These are phyloP conservation scores for Ceratocystis lukuohia DNA, from an alignment of 2,329 filamentous ascomycete genomes.

Conservation along the genomic window DNA sequence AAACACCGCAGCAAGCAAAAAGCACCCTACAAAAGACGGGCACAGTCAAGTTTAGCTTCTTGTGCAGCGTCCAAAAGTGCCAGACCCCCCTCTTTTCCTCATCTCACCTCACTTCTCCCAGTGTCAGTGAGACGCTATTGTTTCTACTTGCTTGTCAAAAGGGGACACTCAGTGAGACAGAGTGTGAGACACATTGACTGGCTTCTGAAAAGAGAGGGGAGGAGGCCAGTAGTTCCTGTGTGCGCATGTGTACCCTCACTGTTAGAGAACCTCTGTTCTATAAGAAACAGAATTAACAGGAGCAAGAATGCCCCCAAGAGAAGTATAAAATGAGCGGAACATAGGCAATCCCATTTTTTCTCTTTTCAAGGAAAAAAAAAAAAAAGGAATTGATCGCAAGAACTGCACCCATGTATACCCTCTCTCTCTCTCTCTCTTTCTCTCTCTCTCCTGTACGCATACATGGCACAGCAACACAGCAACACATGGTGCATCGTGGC, in stretches of 20 bases:
- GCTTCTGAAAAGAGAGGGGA: background rate
- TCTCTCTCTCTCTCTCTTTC: background rate
- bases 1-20: background rate
- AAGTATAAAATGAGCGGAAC: too few relatives aligned
- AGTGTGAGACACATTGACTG: background rate
- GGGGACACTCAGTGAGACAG: background rate
- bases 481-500: slow-evolving; percentile 5
- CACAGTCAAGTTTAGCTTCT: background rate
- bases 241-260: background rate
- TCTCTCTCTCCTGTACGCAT: background rate
- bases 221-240: background rate
- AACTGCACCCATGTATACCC: background rate
- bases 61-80: slow-evolving; percentile 8
- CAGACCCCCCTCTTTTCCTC: background rate
- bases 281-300: background rate
- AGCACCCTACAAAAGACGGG: background rate
- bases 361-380: background rate
- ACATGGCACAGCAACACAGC: background rate
- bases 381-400: background rate
- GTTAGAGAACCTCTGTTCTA: background rate
- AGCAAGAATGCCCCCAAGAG: background rate
- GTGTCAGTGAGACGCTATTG: background rate
- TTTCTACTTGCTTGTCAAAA: slow-evolving; percentile 6
- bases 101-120: background rate
- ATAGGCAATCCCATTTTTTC: too few relatives aligned